Percentiles rank a stretch among this genome's conserved stretches.
Evolutionary conservation across 179 eudicot genomes (phyloP).

Genomic region (Pouteria campechiana): DNA sequence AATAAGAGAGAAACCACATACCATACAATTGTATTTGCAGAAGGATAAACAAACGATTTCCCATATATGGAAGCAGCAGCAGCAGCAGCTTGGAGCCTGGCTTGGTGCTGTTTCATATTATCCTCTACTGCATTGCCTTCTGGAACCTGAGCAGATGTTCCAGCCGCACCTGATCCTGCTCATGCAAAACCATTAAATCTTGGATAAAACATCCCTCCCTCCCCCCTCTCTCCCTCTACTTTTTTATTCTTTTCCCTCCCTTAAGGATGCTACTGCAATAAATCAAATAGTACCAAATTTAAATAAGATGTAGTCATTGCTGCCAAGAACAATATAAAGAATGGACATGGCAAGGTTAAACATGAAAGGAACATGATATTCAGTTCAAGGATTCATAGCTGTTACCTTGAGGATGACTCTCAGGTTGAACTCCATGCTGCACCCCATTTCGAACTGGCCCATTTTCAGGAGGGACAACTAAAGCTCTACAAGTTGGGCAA

Average conservation of each 20-base stretch:
- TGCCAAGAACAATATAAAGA: too few species aligned
- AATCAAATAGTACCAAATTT: too few species aligned
- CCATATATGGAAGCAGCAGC: slow-evolving; percentile 81
- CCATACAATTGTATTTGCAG: slow-evolving; percentile 55
- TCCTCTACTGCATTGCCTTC: slow-evolving; percentile 21
- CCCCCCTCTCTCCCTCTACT: too few species aligned
- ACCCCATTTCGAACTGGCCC: too few species aligned
- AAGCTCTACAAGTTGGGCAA: slow-evolving; percentile 99
- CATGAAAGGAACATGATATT: too few species aligned
- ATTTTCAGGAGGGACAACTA: slow-evolving; percentile 76
- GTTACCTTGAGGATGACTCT: slow-evolving; percentile 62
- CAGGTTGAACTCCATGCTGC: slow-evolving; percentile 39
- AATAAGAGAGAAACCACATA: slow-evolving; percentile 18
- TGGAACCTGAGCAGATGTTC: slow-evolving; percentile 42
- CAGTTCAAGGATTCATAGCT: neutral
- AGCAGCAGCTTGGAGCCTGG: slow-evolving; percentile 82
- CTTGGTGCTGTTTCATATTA: slow-evolving; percentile 45
- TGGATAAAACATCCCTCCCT: too few species aligned
- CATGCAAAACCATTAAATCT: too few species aligned
- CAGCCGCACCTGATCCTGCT: slow-evolving; percentile 33
- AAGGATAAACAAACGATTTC: slow-evolving; percentile 88
- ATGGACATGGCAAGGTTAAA: too few species aligned
- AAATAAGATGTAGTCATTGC: too few species aligned
- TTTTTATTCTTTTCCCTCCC: too few species aligned
- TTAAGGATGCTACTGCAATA: too few species aligned